A percentile compares a stretch with the other conserved stretches of the same genome.
Evolutionary conservation across 2,329 filamentous ascomycete species (phyloP).

Genomic region (Ophiostoma sp.): DNA sequence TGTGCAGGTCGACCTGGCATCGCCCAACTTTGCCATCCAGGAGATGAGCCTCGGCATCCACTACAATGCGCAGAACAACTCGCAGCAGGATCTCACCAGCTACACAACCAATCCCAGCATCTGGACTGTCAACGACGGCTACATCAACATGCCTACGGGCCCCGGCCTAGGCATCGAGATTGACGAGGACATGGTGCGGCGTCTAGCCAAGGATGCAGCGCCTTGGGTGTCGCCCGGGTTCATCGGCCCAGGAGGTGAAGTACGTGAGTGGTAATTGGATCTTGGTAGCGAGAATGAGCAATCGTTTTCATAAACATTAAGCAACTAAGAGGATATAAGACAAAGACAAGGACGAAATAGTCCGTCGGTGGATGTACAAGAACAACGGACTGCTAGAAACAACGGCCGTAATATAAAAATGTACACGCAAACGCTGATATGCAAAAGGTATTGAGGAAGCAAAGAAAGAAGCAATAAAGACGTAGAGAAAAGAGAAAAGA

Average conservation of each 20-base stretch:
- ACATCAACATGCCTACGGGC: conserved; percentile 48
- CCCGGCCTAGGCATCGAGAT: conserved; percentile 57
- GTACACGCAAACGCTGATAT: not conserved
- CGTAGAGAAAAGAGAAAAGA: not conserved
- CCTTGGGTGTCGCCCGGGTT: conserved; percentile 54
- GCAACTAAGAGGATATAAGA: too few species aligned
- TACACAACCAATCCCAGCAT: conserved; percentile 55
- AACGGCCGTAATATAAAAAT: not conserved
- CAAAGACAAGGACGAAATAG: too few species aligned
- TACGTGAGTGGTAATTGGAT: conserved; percentile 51
- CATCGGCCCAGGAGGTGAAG: conserved; percentile 51
- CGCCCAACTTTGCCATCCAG: conserved; percentile 58
- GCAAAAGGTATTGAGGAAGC: not conserved
- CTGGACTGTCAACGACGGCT: conserved; percentile 48
- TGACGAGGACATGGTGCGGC: conserved; percentile 57
- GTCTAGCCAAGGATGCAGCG: conserved; percentile 43
- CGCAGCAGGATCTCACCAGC: conserved; percentile 51
- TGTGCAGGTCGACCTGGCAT: conserved; percentile 53
- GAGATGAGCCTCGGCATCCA: conserved; percentile 68
- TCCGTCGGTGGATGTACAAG: not conserved
- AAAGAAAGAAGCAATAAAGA: not conserved
- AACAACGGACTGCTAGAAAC: not conserved
- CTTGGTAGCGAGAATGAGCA: too few species aligned
- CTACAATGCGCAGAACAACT: conserved; percentile 52
- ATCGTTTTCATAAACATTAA: too few species aligned